Evolutionary conservation across 805 yeast genomes (phyloP).

Genomic region (Metschnikowia koreensis): DNA sequence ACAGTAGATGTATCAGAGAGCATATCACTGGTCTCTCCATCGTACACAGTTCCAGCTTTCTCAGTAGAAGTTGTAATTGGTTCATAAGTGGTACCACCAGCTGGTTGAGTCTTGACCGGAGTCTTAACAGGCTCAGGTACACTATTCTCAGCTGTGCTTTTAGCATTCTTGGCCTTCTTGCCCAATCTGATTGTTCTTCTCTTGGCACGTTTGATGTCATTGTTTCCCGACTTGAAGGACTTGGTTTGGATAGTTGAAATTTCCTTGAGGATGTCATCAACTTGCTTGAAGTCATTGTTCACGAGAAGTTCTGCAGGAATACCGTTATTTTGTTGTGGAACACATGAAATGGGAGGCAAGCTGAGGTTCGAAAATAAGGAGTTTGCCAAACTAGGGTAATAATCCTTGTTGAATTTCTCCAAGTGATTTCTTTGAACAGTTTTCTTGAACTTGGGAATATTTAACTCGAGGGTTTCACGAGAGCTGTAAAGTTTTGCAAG

Average conservation of each 20-base stretch:
- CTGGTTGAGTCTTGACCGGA: background rate
- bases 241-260: slow-evolving; percentile 48
- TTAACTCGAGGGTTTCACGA: slow-evolving; percentile 76
- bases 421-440: slow-evolving; percentile 57
- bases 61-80: background rate
- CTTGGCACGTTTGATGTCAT: slow-evolving; percentile 36
- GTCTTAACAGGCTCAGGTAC: background rate
- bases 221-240: slow-evolving; percentile 30
- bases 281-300: slow-evolving; percentile 25
- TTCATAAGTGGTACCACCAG: background rate
- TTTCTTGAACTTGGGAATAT: slow-evolving; percentile 56
- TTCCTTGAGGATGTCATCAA: slow-evolving; percentile 37
- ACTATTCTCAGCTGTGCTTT: background rate
- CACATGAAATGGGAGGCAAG: slow-evolving; percentile 25
- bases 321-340: slow-evolving; percentile 27
- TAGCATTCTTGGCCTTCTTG: slow-evolving; percentile 2
- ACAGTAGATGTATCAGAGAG: slow-evolving; percentile 12
- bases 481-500: slow-evolving; percentile 54
- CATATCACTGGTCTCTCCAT: slow-evolving; percentile 2
- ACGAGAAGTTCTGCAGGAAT: slow-evolving; percentile 40
- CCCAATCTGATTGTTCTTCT: slow-evolving; percentile 40
- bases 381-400: slow-evolving; percentile 36
- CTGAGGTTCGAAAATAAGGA: slow-evolving; percentile 37
- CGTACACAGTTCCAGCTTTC: background rate
- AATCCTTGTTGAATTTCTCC: slow-evolving; percentile 40